Conservation (phyloP, 179 eudicot genomes). For the Corrigiola litoralis region DNA sequence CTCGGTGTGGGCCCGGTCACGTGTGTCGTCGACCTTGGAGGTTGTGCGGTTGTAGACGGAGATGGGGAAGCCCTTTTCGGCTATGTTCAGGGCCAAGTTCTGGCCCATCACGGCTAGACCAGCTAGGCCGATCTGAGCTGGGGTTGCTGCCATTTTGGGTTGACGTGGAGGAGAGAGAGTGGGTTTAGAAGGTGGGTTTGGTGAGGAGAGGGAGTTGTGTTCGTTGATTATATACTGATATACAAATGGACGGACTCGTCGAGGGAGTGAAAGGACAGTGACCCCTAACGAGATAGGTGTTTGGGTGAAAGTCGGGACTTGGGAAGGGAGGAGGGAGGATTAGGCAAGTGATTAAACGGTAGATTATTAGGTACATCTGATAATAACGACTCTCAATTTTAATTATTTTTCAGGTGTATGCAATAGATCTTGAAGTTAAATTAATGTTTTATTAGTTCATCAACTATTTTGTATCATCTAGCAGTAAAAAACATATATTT, state of each 20-base stretch:
- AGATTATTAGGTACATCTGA: too few relatives aligned
- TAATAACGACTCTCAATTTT: too few relatives aligned
- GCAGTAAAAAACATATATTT: too few relatives aligned
- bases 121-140: constrained; percentile 38
- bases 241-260: constrained; percentile 38
- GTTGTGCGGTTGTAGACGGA: constrained; percentile 43
- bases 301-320: too few relatives aligned
- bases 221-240: background rate
- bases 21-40: constrained; percentile 36
- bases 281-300: too few relatives aligned
- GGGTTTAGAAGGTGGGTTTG: constrained; percentile 4
- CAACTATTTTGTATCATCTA: too few relatives aligned
- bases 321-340: too few relatives aligned
- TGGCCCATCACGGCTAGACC: constrained; percentile 53
- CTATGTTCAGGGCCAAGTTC: constrained; percentile 48
- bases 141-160: constrained; percentile 1
- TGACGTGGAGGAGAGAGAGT: constrained; percentile 1
- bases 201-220: constrained; percentile 9
- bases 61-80: constrained; percentile 45
- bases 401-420: too few relatives aligned
- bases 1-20: constrained; percentile 22
- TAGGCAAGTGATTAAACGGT: too few relatives aligned
- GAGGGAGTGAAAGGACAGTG: constrained; percentile 41
- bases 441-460: too few relatives aligned
- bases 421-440: too few relatives aligned